phyloP scores from a whole-genome alignment of 768 basidiomycete species.

The Xerocomus brunneocitrinus region DNA sequence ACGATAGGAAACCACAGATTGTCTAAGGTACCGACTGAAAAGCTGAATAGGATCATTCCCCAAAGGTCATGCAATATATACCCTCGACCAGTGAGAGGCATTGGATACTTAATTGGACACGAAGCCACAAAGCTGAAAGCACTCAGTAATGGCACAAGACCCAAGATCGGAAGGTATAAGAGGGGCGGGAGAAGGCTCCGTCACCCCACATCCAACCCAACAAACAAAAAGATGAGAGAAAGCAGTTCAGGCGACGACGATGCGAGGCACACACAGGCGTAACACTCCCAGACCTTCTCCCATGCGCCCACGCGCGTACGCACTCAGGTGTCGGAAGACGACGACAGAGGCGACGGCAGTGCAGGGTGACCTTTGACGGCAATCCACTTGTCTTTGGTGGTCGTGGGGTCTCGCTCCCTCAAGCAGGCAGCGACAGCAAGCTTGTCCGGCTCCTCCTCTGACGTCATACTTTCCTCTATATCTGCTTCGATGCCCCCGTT shows the following conservation, averaged over 20 bases:
- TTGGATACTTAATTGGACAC: neutral
- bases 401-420: slow-evolving; percentile 16
- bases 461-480: slow-evolving; percentile 70
- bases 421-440: slow-evolving; percentile 12
- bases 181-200: neutral
- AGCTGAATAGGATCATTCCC: no score
- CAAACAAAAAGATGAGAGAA: neutral
- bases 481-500: slow-evolving; percentile 66
- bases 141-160: slow-evolving; percentile 16
- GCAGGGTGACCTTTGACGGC: slow-evolving; percentile 53
- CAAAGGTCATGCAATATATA: no score
- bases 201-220: neutral
- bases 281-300: neutral
- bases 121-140: slow-evolving; percentile 13
- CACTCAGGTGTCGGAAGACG: slow-evolving; percentile 9
- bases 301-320: neutral
- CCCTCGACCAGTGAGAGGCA: no score
- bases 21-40: neutral
- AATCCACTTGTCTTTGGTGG: slow-evolving; percentile 69
- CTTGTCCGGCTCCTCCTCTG: slow-evolving; percentile 61
- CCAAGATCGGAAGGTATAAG: neutral
- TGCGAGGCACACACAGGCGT: neutral
- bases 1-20: neutral
- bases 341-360: neutral
- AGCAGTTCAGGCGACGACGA: slow-evolving; percentile 7